phyloP scores from a whole-genome alignment of 2,329 filamentous ascomycete species.

The Pseudohalonectria lignicola region DNA sequence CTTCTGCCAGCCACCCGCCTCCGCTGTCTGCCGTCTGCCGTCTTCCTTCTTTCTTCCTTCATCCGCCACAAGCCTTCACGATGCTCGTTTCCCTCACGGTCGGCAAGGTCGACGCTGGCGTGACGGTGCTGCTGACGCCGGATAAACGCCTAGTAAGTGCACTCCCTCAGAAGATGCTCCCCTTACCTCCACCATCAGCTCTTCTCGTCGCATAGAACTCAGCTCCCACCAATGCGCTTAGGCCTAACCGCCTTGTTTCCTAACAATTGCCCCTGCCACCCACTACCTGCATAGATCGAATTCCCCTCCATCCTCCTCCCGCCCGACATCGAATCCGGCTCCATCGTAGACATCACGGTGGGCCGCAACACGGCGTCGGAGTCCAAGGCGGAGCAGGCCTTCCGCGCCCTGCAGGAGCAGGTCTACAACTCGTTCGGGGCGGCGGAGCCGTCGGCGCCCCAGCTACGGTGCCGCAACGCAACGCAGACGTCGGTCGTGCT shows the following conservation, averaged over 20 bases:
- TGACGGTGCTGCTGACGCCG: conserved; percentile 90
- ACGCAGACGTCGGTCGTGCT: conserved; percentile 98
- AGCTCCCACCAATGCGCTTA: neutral
- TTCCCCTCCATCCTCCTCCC: conserved; percentile 96
- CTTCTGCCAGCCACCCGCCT: too few relatives aligned
- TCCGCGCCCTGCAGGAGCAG: conserved; percentile 75
- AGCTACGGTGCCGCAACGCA: conserved; percentile 87
- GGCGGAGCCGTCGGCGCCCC: conserved; percentile 61
- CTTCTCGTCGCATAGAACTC: too few relatives aligned
- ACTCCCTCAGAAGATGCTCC: too few relatives aligned
- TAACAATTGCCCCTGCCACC: conserved; percentile 9
- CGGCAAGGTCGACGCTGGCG: conserved; percentile 97
- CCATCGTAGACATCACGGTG: conserved; percentile 96
- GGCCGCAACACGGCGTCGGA: conserved; percentile 77
- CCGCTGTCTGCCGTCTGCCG: too few relatives aligned
- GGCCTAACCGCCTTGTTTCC: neutral
- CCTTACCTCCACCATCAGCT: too few relatives aligned
- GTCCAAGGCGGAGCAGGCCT: conserved; percentile 59
- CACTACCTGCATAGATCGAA: conserved; percentile 61
- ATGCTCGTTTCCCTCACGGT: conserved; percentile 98
- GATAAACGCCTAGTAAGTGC: conserved; percentile 82
- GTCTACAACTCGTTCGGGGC: conserved; percentile 84
- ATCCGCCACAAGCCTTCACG: conserved; percentile 21
- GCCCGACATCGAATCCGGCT: conserved; percentile 87
- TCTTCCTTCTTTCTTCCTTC: too few relatives aligned